Evolutionary conservation across 257 asterid species (phyloP), one percentile per base, ranked within the genome.

Genomic region (Leonotis leonurus): DNA sequence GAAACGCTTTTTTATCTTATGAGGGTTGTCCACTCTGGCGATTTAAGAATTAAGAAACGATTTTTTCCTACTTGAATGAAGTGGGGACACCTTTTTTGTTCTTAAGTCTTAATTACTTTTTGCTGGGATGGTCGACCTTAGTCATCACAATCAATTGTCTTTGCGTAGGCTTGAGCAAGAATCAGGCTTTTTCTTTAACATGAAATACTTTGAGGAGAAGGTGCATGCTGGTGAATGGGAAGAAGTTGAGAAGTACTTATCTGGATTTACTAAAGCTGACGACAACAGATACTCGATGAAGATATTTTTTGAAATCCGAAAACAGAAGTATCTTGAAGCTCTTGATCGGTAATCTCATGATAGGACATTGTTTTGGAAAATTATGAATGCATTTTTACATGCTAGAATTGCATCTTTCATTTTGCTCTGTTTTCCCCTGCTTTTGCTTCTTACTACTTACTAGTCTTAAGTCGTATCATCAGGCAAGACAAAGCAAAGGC

Each of bases 201-300:
- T 91, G 98, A 91, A 88, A 71, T 84, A 91, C 75, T 91, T 91
- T 46, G 98, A 91, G 79, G 98, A 91, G 86, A 91, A 84, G 73
- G 95, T 91, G 12, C 95, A 86, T 62, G 95, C 95, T 9, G 98
- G 98, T 67, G 94, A 91, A 67, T 91, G 96, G 98, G 95, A 91
- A 0, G 98, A 91, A 62, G 96, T 91, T 56, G 98, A 91, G 90
- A 91, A 91, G 67, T 91, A 91, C 79, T 79, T 91, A 54, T 88
- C 98, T 13, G 96, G 98, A 57, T 91, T 86, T 78, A 88, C 96
- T 26, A 91, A 91, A 77, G 96, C 88, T 32, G 98, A 91, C 53
- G 98, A 91, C 64, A 91, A 91, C 68, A 75, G 96, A 77, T 91
- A 88, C 82, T 91, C 98, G 8, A 91, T 88, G 98, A 91, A 88